Evolutionary conservation across 768 basidiomycete species (phyloP), one percentile per base, ranked within the genome.

Genomic region (Myochromella boudieri): DNA sequence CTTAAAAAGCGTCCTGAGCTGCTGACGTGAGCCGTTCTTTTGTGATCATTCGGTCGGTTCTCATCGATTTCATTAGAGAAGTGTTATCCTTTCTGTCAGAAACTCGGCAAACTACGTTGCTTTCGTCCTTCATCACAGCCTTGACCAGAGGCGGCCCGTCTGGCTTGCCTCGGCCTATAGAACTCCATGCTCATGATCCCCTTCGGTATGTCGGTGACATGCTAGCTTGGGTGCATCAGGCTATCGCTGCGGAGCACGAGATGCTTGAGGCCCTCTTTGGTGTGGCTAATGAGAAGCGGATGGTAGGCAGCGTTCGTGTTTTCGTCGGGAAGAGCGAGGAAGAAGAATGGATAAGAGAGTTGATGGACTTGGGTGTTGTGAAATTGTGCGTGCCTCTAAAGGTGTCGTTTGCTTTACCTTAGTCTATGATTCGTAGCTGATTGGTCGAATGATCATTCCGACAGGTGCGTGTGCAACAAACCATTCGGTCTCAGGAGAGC

Each of bases 161-260:
- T 31, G 91, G 88, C 32, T 71, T 87, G 6, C 91, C 95, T 9
- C 80, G 95, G 4, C 92, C 95, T 0, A 98, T 99, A 52, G 97
- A 98, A 63, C 75, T 99, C 3, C 97, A 99, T 60, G 97, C 97
- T 0, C 97, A 99, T 57, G 97, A 99, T 62, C 95, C 97, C 0
- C 78, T 93, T 54, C 84, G 95, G 25, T 99, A 99, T 61, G 84
- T 95, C 11, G 97, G 97, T 11, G 95, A 98, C 66, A 98, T 98
- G 91, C 82, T 98, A 6, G 95, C 95, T 0, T 97, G 95, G 95
- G 85, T 97, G 1, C 95, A 99, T 66, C 95, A 98, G 52, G 81
- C 87, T 0, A 92, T 97, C 50, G 97, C 97, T 0, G 89, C 89
- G 1, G 97, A 99, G 60, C 85, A 85, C 34, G 97, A 98, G 68